Base-by-base conservation (phyloP, 495 filamentous ascomycete genomes). In the Saxophila tyrrhenica region DNA sequence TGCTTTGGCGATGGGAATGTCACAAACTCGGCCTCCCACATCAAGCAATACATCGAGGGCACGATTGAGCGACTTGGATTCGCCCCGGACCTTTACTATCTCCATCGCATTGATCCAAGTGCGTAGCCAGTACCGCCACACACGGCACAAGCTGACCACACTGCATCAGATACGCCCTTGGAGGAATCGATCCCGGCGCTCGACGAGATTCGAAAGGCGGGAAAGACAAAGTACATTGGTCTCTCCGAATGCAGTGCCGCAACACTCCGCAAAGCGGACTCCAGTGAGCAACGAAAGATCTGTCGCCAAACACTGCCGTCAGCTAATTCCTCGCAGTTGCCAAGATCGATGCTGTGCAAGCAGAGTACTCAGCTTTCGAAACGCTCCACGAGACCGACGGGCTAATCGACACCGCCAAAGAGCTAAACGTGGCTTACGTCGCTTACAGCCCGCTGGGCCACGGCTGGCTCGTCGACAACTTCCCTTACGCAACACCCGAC, bases 291-390 rank as follows among this genome's bases (percentile, higher is more conserved):
- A 23, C 17, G 19, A 11, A 42, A 35, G 3, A 5, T 22, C 19
- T 11, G 5, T 35, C 19, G 10, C 42, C 20, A 8, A 13, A 8
- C 8, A 20, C 19, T 9, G 9, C 19, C 42, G 8, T 45, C 10
- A 11, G 10, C 10, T 11, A 13, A 21, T 20, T 8, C 42, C 73
- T 65, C n/a, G n/a, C n/a, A n/a, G n/a, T 85, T 1, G 73, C 79
- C 39, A 80, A 74, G 0, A 77, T 86, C 22, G 57, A 72, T 10
- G 78, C 78, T 3, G 70, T 80, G 17, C 77, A 86, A 64, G 65
- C 83, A 16, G 82, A 85, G 67, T 84, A 81, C 61, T 77, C 70
- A 1, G 73, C 77, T 0, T 84, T 81, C 47, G 76, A 80, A 3
- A 78, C 83, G 38, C 78, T 84, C 60, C 62, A 63, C 5, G 57